A percentile compares a stretch with the other conserved stretches of the same genome.
Conservation (phyloP, 2,329 filamentous ascomycete species). For the Talaromyces sp. region DNA sequence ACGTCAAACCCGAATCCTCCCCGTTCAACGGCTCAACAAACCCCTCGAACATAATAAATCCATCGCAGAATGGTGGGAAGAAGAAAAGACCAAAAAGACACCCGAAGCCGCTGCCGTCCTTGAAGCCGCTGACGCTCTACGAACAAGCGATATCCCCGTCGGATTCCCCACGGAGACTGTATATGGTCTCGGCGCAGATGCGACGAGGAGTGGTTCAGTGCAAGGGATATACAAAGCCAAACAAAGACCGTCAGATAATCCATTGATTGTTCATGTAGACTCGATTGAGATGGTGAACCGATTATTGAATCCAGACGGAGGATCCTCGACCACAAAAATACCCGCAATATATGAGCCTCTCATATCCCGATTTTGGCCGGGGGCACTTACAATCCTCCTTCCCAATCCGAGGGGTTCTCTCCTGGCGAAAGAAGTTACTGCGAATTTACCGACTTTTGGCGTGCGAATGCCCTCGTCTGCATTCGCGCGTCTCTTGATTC, state of each 20-base stretch:
- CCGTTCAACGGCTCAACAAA: conserved; percentile 34
- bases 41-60: conserved; percentile 26
- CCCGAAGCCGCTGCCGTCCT: conserved; percentile 51
- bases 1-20: conserved; percentile 31
- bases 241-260: conserved; percentile 86
- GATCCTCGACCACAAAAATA: conserved; percentile 40
- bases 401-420: conserved; percentile 64
- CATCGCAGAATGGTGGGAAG: conserved; percentile 37
- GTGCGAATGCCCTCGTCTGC: conserved; percentile 81
- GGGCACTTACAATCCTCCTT: conserved; percentile 84
- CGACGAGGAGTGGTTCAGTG: conserved; percentile 76
- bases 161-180: conserved; percentile 98
- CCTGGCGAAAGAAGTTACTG: conserved; percentile 87
- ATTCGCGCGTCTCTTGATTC: conserved; percentile 83
- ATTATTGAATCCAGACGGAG: conserved; percentile 47
- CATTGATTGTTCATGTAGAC: conserved; percentile 85
- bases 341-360: conserved; percentile 72
- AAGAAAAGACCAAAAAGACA: conserved; percentile 32
- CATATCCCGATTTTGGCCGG: conserved; percentile 85
- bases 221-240: conserved; percentile 91
- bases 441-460: conserved; percentile 77
- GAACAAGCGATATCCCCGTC: conserved; percentile 66
- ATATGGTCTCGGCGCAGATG: conserved; percentile 94
- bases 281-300: conserved; percentile 70
- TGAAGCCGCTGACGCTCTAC: conserved; percentile 63